phyloP scores from a whole-genome alignment of 2,329 filamentous ascomycete genomes.

The Cladosporium sp. region DNA sequence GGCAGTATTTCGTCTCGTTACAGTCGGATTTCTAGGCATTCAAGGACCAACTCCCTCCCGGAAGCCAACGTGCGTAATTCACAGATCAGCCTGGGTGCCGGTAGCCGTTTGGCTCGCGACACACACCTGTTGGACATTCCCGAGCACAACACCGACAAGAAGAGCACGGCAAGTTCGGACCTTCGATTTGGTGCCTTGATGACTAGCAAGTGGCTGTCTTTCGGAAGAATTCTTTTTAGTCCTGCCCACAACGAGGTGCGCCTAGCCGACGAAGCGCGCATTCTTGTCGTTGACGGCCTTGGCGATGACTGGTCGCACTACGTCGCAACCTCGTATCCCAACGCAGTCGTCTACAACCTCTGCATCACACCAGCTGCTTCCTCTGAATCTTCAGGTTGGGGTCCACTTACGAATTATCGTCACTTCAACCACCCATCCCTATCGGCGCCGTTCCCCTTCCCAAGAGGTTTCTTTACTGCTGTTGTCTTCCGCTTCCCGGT shows the following conservation, averaged over 20 bases:
- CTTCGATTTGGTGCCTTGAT: slow-evolving; percentile 78
- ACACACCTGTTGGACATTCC: slow-evolving; percentile 56
- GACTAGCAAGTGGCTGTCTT: slow-evolving; percentile 84
- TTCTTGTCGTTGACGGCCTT: slow-evolving; percentile 78
- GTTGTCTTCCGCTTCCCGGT: slow-evolving; percentile 77
- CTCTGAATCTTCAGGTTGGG: slow-evolving; percentile 16
- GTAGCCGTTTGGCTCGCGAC: slow-evolving; percentile 46
- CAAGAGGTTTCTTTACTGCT: slow-evolving; percentile 70
- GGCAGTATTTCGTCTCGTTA: slow-evolving; percentile 28
- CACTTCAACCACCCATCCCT: slow-evolving; percentile 70
- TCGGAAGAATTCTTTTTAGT: slow-evolving; percentile 80
- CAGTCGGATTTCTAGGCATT: slow-evolving; percentile 33
- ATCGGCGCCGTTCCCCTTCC: slow-evolving; percentile 70
- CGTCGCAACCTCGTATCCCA: slow-evolving; percentile 75
- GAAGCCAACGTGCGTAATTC: slow-evolving; percentile 27
- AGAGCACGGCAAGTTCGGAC: slow-evolving; percentile 63
- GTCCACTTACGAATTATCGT: slow-evolving; percentile 62
- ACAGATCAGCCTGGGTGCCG: slow-evolving; percentile 23
- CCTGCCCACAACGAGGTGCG: slow-evolving; percentile 72
- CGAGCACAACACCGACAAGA: slow-evolving; percentile 35
- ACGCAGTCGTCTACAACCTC: slow-evolving; percentile 74
- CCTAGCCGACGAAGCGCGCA: slow-evolving; percentile 59
- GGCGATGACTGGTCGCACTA: slow-evolving; percentile 93
- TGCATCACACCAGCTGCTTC: neutral
- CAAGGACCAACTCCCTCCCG: slow-evolving; percentile 32